Base-by-base conservation (phyloP, 176 grass and related monocot species). In the Oropetium thomaeum region DNA sequence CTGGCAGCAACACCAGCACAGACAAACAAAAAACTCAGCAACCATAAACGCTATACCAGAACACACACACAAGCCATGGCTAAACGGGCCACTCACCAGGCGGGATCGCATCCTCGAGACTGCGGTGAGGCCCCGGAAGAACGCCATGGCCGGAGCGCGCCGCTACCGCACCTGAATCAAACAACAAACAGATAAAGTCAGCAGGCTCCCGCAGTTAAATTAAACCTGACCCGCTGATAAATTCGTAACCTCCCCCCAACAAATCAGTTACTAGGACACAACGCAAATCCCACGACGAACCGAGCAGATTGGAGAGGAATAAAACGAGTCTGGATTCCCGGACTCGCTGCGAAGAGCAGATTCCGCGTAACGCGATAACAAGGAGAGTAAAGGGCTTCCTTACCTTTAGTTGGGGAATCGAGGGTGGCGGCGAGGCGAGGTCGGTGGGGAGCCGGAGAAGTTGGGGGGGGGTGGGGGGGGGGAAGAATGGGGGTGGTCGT, bases 91-190 rank as follows among this genome's bases (percentile, higher is more conserved):
- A 84, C 90, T 84, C 78, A 93, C 90, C 80, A 87, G 34, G 48
- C 90, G 84, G 68, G 90, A 89, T 82, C 87, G 90, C 71, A 90
- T 62, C 55, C 79, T 93, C 29, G 87, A 90, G 60, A 90, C 67
- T 25, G 90, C 75, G 38, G 72, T 26, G 47, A 93, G 65, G 70
- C 83, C 77, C 26, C 90, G 87, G 73, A 93, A 90, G 76, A 93
- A 93, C 71, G 84, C 90, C 90, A 93, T 93, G 69, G 57, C 69
- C 58, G 83, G 69, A 74, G 74, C 53, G 13, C 80, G 70, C 35
- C 27, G 69, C 86, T 88, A 88, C 69, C 43, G 17, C 42, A 69
- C 26, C 86, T 84, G 86, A 41, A 69, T 30, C 33, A 52, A 65
- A 69, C 31, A 84, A 62, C 33, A 52, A 38, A 43, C 68, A 62